Percentiles rank a stretch among this genome's conserved stretches.
Evolutionary conservation across 73 alveolate species (phyloP).

Genomic region (Tetrahymena thermophila): DNA sequence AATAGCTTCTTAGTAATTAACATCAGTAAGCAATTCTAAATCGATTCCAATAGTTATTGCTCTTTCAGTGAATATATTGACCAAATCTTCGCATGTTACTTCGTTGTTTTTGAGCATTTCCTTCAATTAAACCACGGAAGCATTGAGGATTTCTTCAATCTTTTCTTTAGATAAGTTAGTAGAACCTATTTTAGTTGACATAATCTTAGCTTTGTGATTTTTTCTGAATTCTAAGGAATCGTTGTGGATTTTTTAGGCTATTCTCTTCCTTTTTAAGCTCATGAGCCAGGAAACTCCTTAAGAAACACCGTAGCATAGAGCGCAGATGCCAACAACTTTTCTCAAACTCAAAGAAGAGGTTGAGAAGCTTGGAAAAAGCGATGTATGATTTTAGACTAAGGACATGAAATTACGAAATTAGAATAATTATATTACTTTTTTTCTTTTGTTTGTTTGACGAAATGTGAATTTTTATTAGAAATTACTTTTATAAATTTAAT

Average conservation of each 20-base stretch:
- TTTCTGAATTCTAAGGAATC: not conserved
- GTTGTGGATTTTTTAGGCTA: not conserved
- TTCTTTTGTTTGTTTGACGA: not conserved
- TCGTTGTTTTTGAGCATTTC: not conserved
- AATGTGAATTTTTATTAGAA: not conserved
- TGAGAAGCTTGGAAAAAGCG: not conserved
- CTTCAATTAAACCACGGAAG: not conserved
- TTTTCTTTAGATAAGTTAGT: not conserved
- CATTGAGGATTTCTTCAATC: not conserved
- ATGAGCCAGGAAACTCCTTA: not conserved
- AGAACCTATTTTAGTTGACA: not conserved
- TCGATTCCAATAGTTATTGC: constrained; percentile 8
- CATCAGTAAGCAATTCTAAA: constrained; percentile 13
- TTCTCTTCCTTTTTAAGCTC: not conserved
- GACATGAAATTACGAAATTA: not conserved
- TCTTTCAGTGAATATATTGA: constrained; percentile 19
- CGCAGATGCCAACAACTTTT: not conserved
- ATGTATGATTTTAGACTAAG: not conserved
- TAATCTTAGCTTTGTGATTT: not conserved
- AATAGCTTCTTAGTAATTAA: constrained; percentile 15
- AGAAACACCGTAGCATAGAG: not conserved
- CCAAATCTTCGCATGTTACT: not conserved
- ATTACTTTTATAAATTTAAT: not conserved
- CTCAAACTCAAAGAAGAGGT: not conserved
- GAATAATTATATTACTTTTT: not conserved